A percentile compares a stretch with the other conserved stretches of the same genome.
These are phyloP conservation scores for Aspergillus carlsbadensis DNA, from an alignment of 495 filamentous ascomycete species.

Conservation along the genomic window DNA sequence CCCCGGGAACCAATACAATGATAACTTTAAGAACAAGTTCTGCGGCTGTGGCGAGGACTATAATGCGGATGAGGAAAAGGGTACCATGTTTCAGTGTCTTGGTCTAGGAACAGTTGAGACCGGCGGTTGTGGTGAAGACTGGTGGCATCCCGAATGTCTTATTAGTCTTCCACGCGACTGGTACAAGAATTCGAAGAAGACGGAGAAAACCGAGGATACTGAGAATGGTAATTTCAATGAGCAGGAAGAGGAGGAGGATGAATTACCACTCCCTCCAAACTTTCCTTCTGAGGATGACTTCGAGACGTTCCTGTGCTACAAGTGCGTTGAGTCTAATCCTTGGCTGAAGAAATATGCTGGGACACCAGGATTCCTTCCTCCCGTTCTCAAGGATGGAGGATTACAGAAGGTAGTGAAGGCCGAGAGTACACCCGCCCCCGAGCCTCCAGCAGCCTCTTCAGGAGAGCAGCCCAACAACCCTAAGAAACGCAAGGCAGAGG, in stretches of 20 bases:
- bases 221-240: conserved; percentile 15
- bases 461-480: conserved; percentile 20
- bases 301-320: conserved; percentile 87
- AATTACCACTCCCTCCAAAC: conserved; percentile 67
- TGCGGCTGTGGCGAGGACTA: conserved; percentile 89
- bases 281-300: conserved; percentile 90
- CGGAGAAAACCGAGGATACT: conserved; percentile 36
- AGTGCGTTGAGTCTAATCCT: conserved; percentile 82
- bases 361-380: conserved; percentile 72
- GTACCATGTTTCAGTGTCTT: conserved; percentile 99
- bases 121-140: conserved; percentile 95
- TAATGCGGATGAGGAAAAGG: conserved; percentile 79
- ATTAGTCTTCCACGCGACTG: conserved; percentile 67
- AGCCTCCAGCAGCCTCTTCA: conserved; percentile 1
- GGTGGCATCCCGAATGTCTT: conserved; percentile 96
- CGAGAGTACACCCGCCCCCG: conserved; percentile 4
- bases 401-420: conserved; percentile 14
- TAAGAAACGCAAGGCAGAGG: conserved; percentile 79
- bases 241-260: conserved; percentile 44
- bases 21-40: conserved; percentile 91
- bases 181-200: conserved; percentile 34
- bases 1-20: conserved; percentile 81
- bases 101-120: conserved; percentile 76
- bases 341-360: conserved; percentile 95
- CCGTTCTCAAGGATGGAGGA: conserved; percentile 53